Base-by-base conservation (phyloP, 1,139 yeast genomes). In the Suhomyces anneliseae region DNA sequence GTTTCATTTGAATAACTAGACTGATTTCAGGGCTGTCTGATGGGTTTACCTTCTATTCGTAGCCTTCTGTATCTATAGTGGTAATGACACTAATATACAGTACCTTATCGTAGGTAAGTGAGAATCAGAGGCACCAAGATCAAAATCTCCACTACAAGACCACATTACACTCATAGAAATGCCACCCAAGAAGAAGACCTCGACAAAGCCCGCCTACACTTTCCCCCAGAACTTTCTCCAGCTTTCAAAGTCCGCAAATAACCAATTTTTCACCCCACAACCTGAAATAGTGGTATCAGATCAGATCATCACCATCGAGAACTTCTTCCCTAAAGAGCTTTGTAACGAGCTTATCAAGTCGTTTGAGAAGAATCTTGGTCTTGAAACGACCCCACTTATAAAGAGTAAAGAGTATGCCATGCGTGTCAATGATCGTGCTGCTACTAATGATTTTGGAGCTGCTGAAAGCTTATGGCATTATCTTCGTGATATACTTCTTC, bases 391-490 rank as follows among this genome's bases (percentile, higher is more conserved):
- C 0, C 81, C 81, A 0, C 53, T 75, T 40, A 61, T 71, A 24
- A 79, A 79, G 49, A 72, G 78, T 38, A 78, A 69, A 53, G 78
- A 73, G 15, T 83, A 82, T 54, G 88, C 88, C 2, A 80, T 82
- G 0, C 65, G 89, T 34, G 76, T 74, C 36, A 83, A 83, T 54
- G 88, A 82, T 54, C 61, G 89, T 27, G 66, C 72, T 6, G 61
- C 74, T 2, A 52, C 78, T 7, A 65, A 64, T 5, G 83, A 82
- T 55, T 52, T 53, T 34, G 52, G 51, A 0, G 66, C 81, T 0
- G 71, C 85, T 0, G 55, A 59, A 4, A 56, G 59, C 5, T 59
- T 83, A 15, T 82, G 85, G 84, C 51, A 55, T 10, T 76, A 76
- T 49, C 61, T 82, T 29, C 53, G 51, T 19, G 56, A 60, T 6